These are phyloP conservation scores for Annona cherimola DNA, from an alignment of 164 flowering plant genomes.

Conservation along the genomic window DNA sequence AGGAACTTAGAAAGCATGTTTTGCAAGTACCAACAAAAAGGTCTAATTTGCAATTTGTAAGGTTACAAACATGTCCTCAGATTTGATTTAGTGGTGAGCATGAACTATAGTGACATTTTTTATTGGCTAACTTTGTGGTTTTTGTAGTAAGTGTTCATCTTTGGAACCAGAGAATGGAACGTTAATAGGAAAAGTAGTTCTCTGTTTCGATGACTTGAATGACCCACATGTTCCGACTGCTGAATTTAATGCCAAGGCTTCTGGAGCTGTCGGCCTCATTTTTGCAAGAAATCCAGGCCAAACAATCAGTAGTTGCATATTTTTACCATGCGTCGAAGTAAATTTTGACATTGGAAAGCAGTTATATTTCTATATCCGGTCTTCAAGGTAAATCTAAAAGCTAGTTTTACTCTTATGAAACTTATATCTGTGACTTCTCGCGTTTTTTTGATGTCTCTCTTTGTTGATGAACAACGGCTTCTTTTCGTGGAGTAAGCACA, in stretches of 20 bases:
- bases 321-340: conserved; percentile 20
- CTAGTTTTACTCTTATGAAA: neutral
- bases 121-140: neutral
- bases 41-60: no score
- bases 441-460: no score
- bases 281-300: conserved; percentile 12
- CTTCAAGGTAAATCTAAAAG: conserved; percentile 18
- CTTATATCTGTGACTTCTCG: neutral
- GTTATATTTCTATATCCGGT: conserved; percentile 33
- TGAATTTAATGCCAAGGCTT: neutral
- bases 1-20: no score
- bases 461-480: neutral
- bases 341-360: conserved; percentile 36
- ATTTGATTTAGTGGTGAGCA: no score
- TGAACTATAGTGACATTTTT: neutral
- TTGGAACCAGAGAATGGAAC: conserved; percentile 7
- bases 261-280: conserved; percentile 23
- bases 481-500: neutral
- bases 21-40: no score
- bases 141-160: neutral
- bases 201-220: conserved; percentile 14
- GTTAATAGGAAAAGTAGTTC: conserved; percentile 19
- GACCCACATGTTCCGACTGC: neutral
- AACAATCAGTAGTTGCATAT: neutral
- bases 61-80: no score